Conservation (phyloP, 805 yeast species). For the Groenewaldozyma salmanticensis region DNA sequence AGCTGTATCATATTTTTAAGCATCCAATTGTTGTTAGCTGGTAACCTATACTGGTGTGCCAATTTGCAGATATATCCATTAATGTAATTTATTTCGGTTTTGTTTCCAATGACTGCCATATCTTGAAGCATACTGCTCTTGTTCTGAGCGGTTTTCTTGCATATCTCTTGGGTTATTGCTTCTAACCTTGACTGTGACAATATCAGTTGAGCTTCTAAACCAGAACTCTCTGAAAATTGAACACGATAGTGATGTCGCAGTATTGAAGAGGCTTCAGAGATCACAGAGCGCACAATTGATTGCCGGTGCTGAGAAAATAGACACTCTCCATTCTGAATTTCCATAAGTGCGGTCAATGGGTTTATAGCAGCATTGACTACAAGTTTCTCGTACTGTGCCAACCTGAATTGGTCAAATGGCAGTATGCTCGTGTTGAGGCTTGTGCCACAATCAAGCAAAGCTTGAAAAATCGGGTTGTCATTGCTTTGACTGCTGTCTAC, state of each 20-base stretch:
- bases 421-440: slow-evolving; percentile 14
- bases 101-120: slow-evolving; percentile 34
- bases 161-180: slow-evolving; percentile 32
- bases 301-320: slow-evolving; percentile 27
- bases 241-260: slow-evolving; percentile 28
- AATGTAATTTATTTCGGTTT: slow-evolving; percentile 71
- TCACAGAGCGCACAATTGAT: slow-evolving; percentile 32
- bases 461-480: not conserved
- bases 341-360: slow-evolving; percentile 67
- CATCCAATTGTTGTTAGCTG: slow-evolving; percentile 38
- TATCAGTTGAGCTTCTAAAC: slow-evolving; percentile 5
- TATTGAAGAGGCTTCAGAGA: slow-evolving; percentile 38
- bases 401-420: slow-evolving; percentile 36
- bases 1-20: slow-evolving; percentile 36
- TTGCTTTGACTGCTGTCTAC: slow-evolving; percentile 20
- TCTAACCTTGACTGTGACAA: slow-evolving; percentile 25
- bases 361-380: slow-evolving; percentile 77
- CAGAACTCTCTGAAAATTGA: slow-evolving; percentile 13
- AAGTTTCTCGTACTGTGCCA: slow-evolving; percentile 66
- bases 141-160: slow-evolving; percentile 44
- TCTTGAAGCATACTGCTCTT: slow-evolving; percentile 69
- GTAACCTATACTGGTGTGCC: slow-evolving; percentile 37
- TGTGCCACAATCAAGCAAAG: slow-evolving; percentile 1
- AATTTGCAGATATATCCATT: slow-evolving; percentile 66
- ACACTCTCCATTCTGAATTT: slow-evolving; percentile 71